These are phyloP conservation scores for Cutaneotrichosporon dermatis DNA, from an alignment of 1,284 basidiomycete genomes.

Conservation along the genomic window DNA sequence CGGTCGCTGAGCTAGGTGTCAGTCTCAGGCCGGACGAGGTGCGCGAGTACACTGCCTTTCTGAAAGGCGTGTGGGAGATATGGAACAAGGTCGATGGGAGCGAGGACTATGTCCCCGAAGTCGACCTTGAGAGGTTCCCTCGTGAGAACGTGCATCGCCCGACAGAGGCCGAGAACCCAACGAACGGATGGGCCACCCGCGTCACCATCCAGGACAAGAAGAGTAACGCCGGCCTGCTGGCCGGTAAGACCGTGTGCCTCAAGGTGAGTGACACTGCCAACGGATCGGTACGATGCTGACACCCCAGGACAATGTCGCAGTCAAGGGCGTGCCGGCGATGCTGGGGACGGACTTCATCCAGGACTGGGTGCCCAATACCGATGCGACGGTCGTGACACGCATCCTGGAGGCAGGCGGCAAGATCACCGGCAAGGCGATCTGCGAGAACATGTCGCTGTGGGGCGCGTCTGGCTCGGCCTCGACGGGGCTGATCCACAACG, in stretches of 20 bases:
- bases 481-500: constrained; percentile 50
- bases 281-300: no score
- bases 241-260: constrained; percentile 32
- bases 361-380: constrained; percentile 39
- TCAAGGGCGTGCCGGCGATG: constrained; percentile 31
- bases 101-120: constrained; percentile 31
- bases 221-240: constrained; percentile 13
- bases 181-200: constrained; percentile 35
- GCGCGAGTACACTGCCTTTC: constrained; percentile 20
- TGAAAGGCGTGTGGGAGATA: constrained; percentile 30
- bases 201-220: constrained; percentile 12
- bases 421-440: constrained; percentile 51
- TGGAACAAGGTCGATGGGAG: constrained; percentile 29
- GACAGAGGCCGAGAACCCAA: constrained; percentile 21
- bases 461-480: constrained; percentile 19
- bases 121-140: constrained; percentile 29
- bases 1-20: constrained; percentile 21
- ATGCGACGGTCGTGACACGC: constrained; percentile 53
- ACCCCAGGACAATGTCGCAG: constrained; percentile 31
- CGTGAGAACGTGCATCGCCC: constrained; percentile 23
- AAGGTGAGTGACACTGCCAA: constrained; percentile 20
- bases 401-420: constrained; percentile 52
- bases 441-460: constrained; percentile 34
- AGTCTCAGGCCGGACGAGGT: constrained; percentile 6
- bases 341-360: constrained; percentile 32